phyloP scores from a whole-genome alignment of 495 filamentous ascomycete species.

The Lepidopterella palustris region DNA sequence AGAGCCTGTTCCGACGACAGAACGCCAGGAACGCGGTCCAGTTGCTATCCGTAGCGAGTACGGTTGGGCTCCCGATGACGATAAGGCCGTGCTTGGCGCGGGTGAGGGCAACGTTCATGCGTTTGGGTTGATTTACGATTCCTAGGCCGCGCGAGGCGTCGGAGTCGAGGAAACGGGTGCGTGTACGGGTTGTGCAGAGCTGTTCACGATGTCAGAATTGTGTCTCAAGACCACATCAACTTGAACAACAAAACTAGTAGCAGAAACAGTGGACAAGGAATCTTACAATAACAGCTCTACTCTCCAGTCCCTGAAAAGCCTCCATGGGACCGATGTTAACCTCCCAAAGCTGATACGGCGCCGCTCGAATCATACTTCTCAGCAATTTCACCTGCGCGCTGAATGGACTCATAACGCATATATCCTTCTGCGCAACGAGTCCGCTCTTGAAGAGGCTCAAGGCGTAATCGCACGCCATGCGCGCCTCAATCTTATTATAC shows the following conservation, averaged over 20 bases:
- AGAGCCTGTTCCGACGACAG: slow-evolving; percentile 42
- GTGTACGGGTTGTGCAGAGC: slow-evolving; percentile 46
- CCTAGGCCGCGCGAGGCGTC: slow-evolving; percentile 45
- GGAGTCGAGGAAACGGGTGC: slow-evolving; percentile 42
- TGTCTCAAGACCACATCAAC: no score
- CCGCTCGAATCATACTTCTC: slow-evolving; percentile 35
- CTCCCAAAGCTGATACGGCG: slow-evolving; percentile 30
- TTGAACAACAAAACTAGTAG: background rate
- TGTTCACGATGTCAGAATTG: background rate
- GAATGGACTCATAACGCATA: slow-evolving; percentile 53
- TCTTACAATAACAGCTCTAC: slow-evolving; percentile 45
- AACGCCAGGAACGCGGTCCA: slow-evolving; percentile 47
- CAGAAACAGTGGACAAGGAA: background rate
- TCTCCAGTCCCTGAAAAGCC: slow-evolving; percentile 52
- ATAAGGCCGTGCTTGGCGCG: slow-evolving; percentile 48
- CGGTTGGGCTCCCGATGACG: slow-evolving; percentile 45
- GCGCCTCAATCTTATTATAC: slow-evolving; percentile 46
- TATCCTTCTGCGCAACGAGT: slow-evolving; percentile 38
- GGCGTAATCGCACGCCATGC: slow-evolving; percentile 42
- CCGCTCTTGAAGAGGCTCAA: slow-evolving; percentile 34
- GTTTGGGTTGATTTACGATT: slow-evolving; percentile 43
- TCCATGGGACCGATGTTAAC: slow-evolving; percentile 53
- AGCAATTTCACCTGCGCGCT: slow-evolving; percentile 46
- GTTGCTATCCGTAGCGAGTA: slow-evolving; percentile 39
- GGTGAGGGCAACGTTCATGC: slow-evolving; percentile 52